Evolutionary conservation across 768 basidiomycete genomes (phyloP).

Genomic region (Candolleomyces aberdarensis): DNA sequence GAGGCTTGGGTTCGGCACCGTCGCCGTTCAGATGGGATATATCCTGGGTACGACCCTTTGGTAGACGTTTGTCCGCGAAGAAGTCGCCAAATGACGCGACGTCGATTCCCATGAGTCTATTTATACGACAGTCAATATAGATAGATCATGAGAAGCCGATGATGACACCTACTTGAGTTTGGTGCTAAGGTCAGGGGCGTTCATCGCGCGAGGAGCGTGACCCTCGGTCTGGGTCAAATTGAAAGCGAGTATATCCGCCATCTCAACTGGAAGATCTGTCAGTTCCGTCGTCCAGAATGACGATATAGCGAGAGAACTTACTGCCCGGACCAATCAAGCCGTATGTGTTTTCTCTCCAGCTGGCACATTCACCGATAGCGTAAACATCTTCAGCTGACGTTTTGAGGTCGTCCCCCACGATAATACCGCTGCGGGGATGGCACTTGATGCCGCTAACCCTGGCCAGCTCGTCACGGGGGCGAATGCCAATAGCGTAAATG

Average conservation of each 20-base stretch:
- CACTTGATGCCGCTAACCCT: slow-evolving; percentile 48
- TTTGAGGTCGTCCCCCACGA: slow-evolving; percentile 52
- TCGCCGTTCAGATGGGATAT: background rate
- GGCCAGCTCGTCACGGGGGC: slow-evolving; percentile 68
- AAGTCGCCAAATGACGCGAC: slow-evolving; percentile 75
- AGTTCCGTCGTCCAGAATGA: background rate
- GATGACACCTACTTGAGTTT: slow-evolving; percentile 46
- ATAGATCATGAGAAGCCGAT: background rate
- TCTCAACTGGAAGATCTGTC: slow-evolving; percentile 41
- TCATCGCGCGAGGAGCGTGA: slow-evolving; percentile 36
- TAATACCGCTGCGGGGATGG: slow-evolving; percentile 49
- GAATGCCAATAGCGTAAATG: slow-evolving; percentile 69
- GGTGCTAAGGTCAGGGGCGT: slow-evolving; percentile 64
- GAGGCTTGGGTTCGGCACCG: background rate
- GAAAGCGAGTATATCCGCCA: slow-evolving; percentile 74
- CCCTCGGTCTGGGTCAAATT: slow-evolving; percentile 58
- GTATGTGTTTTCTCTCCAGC: slow-evolving; percentile 64
- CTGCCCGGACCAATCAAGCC: slow-evolving; percentile 74
- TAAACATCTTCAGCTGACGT: slow-evolving; percentile 61
- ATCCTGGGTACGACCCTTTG: slow-evolving; percentile 16
- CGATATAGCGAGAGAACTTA: slow-evolving; percentile 14
- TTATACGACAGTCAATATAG: background rate
- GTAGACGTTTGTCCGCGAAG: slow-evolving; percentile 52
- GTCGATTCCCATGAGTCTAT: slow-evolving; percentile 34
- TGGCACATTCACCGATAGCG: slow-evolving; percentile 76